Evolutionary conservation across 257 asterid species (phyloP), one percentile per base, ranked within the genome.

Genomic region (Solanum chaucha): DNA sequence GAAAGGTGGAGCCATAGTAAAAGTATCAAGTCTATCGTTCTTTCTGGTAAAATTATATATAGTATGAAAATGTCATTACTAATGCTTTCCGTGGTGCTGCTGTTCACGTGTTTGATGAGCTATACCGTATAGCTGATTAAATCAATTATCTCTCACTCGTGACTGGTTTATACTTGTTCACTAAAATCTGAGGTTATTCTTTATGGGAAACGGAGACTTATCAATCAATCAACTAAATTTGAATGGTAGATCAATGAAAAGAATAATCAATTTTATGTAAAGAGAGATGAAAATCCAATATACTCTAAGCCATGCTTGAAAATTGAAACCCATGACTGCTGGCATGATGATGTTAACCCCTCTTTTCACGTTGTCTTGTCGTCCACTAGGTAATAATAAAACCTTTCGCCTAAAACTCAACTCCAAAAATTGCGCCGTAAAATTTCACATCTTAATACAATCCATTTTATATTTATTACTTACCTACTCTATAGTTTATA

Each of bases 351-450:
- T 48, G 58, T 5, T 48, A 51, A 44, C 26, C 84, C 84, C 41
- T 28, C 67, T 28, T 28, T 24, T 87, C 88, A 30, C 82, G 73
- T 19, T 87, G 72, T n/a, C 36, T 68, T 80, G 86, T 65, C 82
- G 74, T 15, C 86, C 86, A 67, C 86, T 65, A 2, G 71, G 59
- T 4, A 17, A 28, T 80, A 15, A 46, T 28, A 26, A 80, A 26
- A 46, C 5, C 28, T 70, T 51, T 82, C 38, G 9, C 83, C 84
- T 68, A 81, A 87, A 38, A 82, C 84, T 70, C 93, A 92, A 67
- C 22, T 13, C 74, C 74, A 84, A 85, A 87, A 91, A 68, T 75
- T 90, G 90, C 93, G 94, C 93, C 93, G 87, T 73, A 88, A 74
- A 90, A 87, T 67, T 59, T 59, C 70, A 86, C 44, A 77, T 34